Conservation (phyloP, 2,329 filamentous ascomycete species). For the Pseudogymnoascus sp. region DNA sequence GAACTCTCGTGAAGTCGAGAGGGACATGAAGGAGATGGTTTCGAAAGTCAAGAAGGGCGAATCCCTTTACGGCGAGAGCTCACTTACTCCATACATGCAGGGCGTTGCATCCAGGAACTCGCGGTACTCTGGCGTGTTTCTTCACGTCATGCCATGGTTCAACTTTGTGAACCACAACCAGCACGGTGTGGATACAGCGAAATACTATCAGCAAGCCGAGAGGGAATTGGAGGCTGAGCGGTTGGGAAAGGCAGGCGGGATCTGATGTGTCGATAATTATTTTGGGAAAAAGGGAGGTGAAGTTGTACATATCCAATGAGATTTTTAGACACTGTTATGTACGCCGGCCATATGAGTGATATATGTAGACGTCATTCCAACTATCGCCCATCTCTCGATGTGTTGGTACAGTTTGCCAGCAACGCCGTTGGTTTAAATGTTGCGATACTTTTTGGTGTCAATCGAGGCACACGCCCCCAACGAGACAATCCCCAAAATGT, state of each 20-base stretch:
- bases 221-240: slow-evolving; percentile 78
- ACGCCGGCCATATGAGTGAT: neutral
- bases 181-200: slow-evolving; percentile 96
- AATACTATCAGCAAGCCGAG: slow-evolving; percentile 96
- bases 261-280: slow-evolving; percentile 7
- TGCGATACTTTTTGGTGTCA: neutral
- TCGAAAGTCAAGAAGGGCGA: slow-evolving; percentile 88
- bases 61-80: slow-evolving; percentile 77
- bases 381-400: neutral
- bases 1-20: slow-evolving; percentile 82
- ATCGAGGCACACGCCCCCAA: neutral
- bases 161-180: slow-evolving; percentile 96
- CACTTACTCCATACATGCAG: slow-evolving; percentile 81
- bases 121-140: slow-evolving; percentile 77
- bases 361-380: neutral
- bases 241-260: neutral
- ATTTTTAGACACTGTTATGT: neutral
- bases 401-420: neutral
- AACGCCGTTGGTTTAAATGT: neutral
- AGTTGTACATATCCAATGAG: slow-evolving; percentile 8
- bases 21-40: slow-evolving; percentile 99
- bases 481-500: neutral
- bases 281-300: neutral
- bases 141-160: slow-evolving; percentile 87
- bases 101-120: slow-evolving; percentile 89